These are phyloP conservation scores for Chaetoceros muelleri DNA, from an alignment of 108 stramenopile species.

Conservation along the genomic window DNA sequence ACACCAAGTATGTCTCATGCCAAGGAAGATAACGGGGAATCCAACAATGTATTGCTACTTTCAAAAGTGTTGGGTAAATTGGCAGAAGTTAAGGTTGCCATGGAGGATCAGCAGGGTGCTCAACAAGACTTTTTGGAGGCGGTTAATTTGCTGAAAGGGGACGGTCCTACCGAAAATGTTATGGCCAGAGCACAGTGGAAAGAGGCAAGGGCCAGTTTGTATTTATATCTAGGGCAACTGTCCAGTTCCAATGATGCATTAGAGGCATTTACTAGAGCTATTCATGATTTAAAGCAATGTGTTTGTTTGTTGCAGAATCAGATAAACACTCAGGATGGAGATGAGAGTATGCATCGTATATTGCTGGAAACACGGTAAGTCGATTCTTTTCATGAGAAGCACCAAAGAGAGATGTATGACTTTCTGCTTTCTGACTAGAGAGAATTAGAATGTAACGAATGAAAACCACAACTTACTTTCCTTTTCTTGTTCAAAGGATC, in stretches of 20 bases:
- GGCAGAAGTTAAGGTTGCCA: constrained; percentile 54
- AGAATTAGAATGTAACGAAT: too few relatives aligned
- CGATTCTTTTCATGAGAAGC: neutral
- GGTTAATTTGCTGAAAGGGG: constrained; percentile 31
- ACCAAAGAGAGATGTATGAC: too few relatives aligned
- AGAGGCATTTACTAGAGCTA: constrained; percentile 38
- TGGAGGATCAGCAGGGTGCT: constrained; percentile 58
- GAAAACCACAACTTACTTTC: too few relatives aligned
- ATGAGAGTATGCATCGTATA: constrained; percentile 9
- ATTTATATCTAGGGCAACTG: constrained; percentile 71
- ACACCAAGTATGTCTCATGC: neutral
- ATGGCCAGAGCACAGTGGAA: constrained; percentile 21
- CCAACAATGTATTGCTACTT: constrained; percentile 7
- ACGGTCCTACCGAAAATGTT: constrained; percentile 2
- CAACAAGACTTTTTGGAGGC: constrained; percentile 49
- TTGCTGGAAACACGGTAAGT: constrained; percentile 22
- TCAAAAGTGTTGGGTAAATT: constrained; percentile 56
- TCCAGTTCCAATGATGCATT: constrained; percentile 60
- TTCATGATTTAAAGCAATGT: constrained; percentile 36
- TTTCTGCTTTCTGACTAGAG: too few relatives aligned
- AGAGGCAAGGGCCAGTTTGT: constrained; percentile 37
- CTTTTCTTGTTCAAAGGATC: constrained; percentile 16
- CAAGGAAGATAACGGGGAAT: constrained; percentile 15
- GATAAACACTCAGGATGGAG: constrained; percentile 6
- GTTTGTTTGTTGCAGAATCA: constrained; percentile 14